phyloP scores from a whole-genome alignment of 306 rosid genomes.

The Cicer cuneatum region DNA sequence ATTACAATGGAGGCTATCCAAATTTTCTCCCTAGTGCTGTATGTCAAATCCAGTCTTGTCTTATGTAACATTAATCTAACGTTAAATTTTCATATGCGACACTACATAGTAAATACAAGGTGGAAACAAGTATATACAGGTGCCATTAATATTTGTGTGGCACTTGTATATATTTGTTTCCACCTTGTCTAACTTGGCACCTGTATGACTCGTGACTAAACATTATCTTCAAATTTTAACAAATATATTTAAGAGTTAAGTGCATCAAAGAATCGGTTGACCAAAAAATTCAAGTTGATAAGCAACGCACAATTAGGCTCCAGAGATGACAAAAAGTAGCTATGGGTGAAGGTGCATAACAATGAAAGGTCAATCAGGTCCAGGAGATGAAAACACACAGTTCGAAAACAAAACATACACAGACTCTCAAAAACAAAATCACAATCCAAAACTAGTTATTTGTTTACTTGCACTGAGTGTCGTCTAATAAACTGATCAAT shows the following conservation, averaged over 20 bases:
- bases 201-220: background rate
- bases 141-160: background rate
- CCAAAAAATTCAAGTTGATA: slow-evolving; percentile 21
- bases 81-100: background rate
- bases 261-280: slow-evolving; percentile 6
- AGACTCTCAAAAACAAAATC: background rate
- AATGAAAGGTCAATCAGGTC: background rate
- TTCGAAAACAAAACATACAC: background rate
- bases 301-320: background rate
- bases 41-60: background rate
- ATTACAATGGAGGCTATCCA: background rate
- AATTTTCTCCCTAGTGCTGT: background rate
- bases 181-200: background rate
- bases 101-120: background rate
- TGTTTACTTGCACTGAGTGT: background rate
- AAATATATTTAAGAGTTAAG: background rate
- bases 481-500: no score
- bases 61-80: background rate
- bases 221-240: background rate
- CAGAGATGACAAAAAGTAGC: slow-evolving; percentile 11
- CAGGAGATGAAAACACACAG: background rate
- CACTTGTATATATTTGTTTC: background rate
- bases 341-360: slow-evolving; percentile 2
- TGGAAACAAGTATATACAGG: background rate
- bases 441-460: slow-evolving; percentile 16